phyloP scores from a whole-genome alignment of 805 yeast genomes.

The Candida anglica region DNA sequence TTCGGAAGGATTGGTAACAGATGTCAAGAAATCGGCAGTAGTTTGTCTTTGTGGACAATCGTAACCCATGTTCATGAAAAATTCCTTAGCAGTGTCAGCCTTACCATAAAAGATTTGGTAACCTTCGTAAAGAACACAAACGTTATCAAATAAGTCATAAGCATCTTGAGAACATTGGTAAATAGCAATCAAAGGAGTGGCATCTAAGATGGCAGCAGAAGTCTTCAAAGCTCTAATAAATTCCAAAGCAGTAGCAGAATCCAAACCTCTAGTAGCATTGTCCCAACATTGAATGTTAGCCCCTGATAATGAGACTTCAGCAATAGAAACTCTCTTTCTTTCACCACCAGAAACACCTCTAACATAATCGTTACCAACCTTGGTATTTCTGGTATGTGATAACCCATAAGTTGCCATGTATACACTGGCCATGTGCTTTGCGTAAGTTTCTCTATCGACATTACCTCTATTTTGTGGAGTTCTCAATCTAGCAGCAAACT shows the following conservation, averaged over 20 bases:
- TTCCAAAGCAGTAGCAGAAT: conserved; percentile 79
- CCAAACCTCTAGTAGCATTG: conserved; percentile 83
- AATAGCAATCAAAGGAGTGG: conserved; percentile 60
- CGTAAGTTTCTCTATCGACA: conserved; percentile 30
- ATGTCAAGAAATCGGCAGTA: conserved; percentile 63
- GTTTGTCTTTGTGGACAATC: conserved; percentile 61
- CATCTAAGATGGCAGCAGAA: conserved; percentile 47
- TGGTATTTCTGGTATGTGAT: conserved; percentile 52
- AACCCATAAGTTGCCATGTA: conserved; percentile 45
- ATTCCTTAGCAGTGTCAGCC: conserved; percentile 40
- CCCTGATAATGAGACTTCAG: conserved; percentile 67
- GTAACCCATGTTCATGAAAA: conserved; percentile 59
- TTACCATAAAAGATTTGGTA: conserved; percentile 46
- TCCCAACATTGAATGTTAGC: conserved; percentile 58
- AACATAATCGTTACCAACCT: conserved; percentile 60
- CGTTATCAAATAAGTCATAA: conserved; percentile 46
- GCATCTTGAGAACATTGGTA: conserved; percentile 49
- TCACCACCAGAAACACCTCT: conserved; percentile 86
- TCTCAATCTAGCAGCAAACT: conserved; percentile 52
- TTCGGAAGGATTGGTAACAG: conserved; percentile 64
- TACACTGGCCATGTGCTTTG: conserved; percentile 39
- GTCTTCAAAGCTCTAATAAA: conserved; percentile 64
- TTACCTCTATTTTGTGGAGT: conserved; percentile 37
- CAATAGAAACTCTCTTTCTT: conserved; percentile 78
- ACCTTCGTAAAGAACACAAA: conserved; percentile 43